phyloP scores from a whole-genome alignment of 768 basidiomycete species.

The Fomitopsis pulvina region DNA sequence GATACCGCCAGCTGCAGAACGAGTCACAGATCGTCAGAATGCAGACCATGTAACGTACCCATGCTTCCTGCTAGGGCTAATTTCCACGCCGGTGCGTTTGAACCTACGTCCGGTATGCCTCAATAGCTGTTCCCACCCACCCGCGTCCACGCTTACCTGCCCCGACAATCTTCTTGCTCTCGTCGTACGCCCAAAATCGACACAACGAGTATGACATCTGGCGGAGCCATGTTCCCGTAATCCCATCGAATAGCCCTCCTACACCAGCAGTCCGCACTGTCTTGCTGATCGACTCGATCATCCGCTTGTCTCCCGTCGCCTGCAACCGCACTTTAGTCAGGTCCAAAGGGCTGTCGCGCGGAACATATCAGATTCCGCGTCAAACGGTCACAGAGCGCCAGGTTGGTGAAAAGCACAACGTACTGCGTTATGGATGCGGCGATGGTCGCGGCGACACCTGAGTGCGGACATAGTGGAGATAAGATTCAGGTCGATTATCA shows the following conservation, averaged over 20 bases:
- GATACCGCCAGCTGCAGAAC: constrained; percentile 63
- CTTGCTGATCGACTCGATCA: constrained; percentile 79
- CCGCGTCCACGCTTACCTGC: constrained; percentile 35
- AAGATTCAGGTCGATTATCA: constrained; percentile 4
- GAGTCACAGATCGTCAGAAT: constrained; percentile 4
- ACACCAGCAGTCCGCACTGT: constrained; percentile 75
- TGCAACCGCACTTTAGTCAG: constrained; percentile 90
- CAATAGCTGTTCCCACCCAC: background rate
- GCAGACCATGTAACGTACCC: constrained; percentile 44
- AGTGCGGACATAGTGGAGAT: background rate
- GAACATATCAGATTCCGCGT: background rate
- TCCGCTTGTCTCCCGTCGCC: constrained; percentile 87
- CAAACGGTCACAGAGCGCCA: background rate
- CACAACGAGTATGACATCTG: constrained; percentile 93
- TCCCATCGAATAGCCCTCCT: constrained; percentile 79
- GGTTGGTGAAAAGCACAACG: constrained; percentile 21
- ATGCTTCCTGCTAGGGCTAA: constrained; percentile 78
- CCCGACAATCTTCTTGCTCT: constrained; percentile 78
- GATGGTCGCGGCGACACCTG: constrained; percentile 75
- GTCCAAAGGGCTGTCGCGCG: constrained; percentile 61
- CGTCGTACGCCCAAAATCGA: constrained; percentile 91
- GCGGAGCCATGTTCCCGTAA: constrained; percentile 82
- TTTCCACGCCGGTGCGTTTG: constrained; percentile 73
- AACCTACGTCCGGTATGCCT: constrained; percentile 25
- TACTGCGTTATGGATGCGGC: constrained; percentile 87